Conservation (phyloP, 768 basidiomycete genomes). For the Amanita phalloides region DNA sequence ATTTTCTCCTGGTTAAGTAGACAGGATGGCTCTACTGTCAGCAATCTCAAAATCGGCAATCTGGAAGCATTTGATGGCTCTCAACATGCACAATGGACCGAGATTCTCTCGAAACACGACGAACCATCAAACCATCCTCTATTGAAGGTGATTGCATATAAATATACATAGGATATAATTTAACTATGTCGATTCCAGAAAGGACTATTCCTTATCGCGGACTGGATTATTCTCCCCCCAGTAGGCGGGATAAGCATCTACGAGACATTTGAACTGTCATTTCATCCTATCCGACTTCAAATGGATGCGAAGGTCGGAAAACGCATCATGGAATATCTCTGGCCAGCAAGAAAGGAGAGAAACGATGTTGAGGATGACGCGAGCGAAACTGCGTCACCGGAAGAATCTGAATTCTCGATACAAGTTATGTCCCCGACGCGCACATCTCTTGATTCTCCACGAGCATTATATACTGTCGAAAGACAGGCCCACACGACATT, state of each 20-base stretch:
- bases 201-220: slow-evolving; percentile 63
- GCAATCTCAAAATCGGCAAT: slow-evolving; percentile 63
- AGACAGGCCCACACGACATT: slow-evolving; percentile 10
- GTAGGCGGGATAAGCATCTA: slow-evolving; percentile 92
- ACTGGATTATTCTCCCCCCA: slow-evolving; percentile 79
- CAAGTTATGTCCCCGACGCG: slow-evolving; percentile 13
- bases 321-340: slow-evolving; percentile 82
- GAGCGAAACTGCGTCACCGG: slow-evolving; percentile 5
- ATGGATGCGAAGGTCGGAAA: slow-evolving; percentile 77
- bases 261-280: slow-evolving; percentile 65
- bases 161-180: not conserved
- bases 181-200: slow-evolving; percentile 26
- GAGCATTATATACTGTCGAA: slow-evolving; percentile 17
- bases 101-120: slow-evolving; percentile 75
- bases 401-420: slow-evolving; percentile 8
- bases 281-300: slow-evolving; percentile 83
- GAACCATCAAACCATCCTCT: slow-evolving; percentile 62
- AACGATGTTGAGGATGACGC: slow-evolving; percentile 15
- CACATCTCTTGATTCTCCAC: slow-evolving; percentile 43
- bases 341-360: slow-evolving; percentile 51
- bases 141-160: slow-evolving; percentile 40
- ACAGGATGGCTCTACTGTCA: slow-evolving; percentile 81
- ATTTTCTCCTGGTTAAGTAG: slow-evolving; percentile 77
- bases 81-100: slow-evolving; percentile 73
- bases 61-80: slow-evolving; percentile 82